These are phyloP conservation scores for Teunomyces cretensis DNA, from an alignment of 805 yeast species.

Conservation along the genomic window DNA sequence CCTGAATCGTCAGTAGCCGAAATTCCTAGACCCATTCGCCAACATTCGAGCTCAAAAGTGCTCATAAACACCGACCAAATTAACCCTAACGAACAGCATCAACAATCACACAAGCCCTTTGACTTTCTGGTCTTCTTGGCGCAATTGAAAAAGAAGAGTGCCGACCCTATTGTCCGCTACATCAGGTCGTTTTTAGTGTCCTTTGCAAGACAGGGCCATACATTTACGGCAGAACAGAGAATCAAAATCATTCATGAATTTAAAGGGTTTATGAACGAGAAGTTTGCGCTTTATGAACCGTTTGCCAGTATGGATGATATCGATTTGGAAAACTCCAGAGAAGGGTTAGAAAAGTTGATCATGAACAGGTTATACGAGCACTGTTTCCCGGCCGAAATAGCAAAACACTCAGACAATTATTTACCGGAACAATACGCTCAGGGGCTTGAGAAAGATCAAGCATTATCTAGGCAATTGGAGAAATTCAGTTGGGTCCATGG, in stretches of 20 bases:
- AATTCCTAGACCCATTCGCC: neutral
- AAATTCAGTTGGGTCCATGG: conserved; percentile 74
- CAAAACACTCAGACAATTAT: conserved; percentile 21
- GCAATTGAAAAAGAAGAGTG: conserved; percentile 68
- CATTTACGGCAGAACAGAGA: conserved; percentile 77
- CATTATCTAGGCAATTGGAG: conserved; percentile 50
- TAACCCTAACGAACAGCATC: conserved; percentile 36
- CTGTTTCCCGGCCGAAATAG: conserved; percentile 78
- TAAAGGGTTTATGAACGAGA: conserved; percentile 64
- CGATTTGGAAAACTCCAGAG: conserved; percentile 68
- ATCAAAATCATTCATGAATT: conserved; percentile 76
- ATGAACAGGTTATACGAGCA: conserved; percentile 81
- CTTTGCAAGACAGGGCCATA: conserved; percentile 55
- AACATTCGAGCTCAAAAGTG: neutral
- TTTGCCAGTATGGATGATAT: conserved; percentile 63
- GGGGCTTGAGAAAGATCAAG: conserved; percentile 63
- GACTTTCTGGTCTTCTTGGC: conserved; percentile 81
- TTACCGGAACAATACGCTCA: conserved; percentile 47
- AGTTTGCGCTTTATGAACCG: conserved; percentile 65
- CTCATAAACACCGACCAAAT: conserved; percentile 2
- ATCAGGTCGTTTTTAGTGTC: conserved; percentile 80
- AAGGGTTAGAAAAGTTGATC: conserved; percentile 88
- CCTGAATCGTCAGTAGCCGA: neutral
- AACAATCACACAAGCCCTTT: conserved; percentile 52
- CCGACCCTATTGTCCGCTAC: conserved; percentile 87